Conservation (phyloP, 2,329 filamentous ascomycete species). For the Arthroderma sp. region DNA sequence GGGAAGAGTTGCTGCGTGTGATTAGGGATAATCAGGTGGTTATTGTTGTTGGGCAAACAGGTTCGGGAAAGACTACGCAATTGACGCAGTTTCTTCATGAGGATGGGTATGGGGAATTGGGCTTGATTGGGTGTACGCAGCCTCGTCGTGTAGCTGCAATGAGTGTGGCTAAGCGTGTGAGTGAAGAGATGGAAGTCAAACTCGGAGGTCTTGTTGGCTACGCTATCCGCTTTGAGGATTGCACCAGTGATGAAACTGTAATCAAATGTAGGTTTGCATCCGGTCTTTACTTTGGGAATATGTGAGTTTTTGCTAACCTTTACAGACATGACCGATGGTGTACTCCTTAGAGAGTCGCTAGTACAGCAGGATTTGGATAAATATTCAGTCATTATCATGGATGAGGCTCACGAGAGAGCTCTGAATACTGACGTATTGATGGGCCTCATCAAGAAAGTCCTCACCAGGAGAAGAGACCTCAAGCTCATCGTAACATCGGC, state of each 20-base stretch:
- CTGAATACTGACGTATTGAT: conserved; percentile 95
- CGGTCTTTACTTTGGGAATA: background rate
- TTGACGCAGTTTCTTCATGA: conserved; percentile 92
- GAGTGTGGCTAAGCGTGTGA: conserved; percentile 96
- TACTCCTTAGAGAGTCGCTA: conserved; percentile 81
- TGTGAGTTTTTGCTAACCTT: background rate
- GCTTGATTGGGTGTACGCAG: conserved; percentile 93
- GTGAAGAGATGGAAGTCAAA: conserved; percentile 93
- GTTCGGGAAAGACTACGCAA: conserved; percentile 95
- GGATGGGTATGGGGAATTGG: conserved; percentile 76
- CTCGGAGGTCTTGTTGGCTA: conserved; percentile 84
- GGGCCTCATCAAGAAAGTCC: conserved; percentile 93
- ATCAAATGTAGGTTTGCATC: conserved; percentile 58
- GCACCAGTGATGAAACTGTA: conserved; percentile 82
- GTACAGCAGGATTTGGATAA: conserved; percentile 86
- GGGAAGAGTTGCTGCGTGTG: conserved; percentile 80
- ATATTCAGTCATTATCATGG: conserved; percentile 99
- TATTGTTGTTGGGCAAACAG: conserved; percentile 93
- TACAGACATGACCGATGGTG: conserved; percentile 86
- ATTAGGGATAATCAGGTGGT: conserved; percentile 95
- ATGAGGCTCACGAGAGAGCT: conserved; percentile 93
- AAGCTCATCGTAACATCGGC: conserved; percentile 97
- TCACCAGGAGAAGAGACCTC: conserved; percentile 75
- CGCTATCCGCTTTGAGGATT: conserved; percentile 96
- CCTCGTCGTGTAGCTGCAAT: conserved; percentile 93